phyloP scores from a whole-genome alignment of 2,329 filamentous ascomycete species.

The Epichloe elymi region DNA sequence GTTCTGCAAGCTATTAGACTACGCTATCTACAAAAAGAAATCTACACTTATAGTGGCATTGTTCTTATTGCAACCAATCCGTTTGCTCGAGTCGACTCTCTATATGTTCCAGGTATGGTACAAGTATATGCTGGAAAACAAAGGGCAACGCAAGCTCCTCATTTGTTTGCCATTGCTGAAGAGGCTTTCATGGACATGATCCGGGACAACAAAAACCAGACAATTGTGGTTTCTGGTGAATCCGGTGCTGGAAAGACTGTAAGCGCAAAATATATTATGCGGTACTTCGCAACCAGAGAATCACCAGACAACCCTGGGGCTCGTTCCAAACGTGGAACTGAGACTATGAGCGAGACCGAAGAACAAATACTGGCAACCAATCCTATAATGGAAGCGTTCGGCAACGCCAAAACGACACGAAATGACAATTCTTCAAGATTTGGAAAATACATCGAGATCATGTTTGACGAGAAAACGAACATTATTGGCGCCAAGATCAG shows the following conservation, averaged over 20 bases:
- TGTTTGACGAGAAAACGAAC: constrained; percentile 91
- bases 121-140: constrained; percentile 97
- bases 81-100: constrained; percentile 90
- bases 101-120: constrained; percentile 99
- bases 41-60: constrained; percentile 98
- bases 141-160: constrained; percentile 88
- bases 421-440: constrained; percentile 99
- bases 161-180: constrained; percentile 97
- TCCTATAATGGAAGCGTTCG: constrained; percentile 99
- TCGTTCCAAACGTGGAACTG: constrained; percentile 60
- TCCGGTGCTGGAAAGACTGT: constrained; percentile 98
- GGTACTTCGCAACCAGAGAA: constrained; percentile 96
- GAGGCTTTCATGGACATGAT: constrained; percentile 99
- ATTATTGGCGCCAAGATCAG: constrained; percentile 97
- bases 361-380: constrained; percentile 97
- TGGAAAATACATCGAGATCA: constrained; percentile 99
- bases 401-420: constrained; percentile 97
- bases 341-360: constrained; percentile 91
- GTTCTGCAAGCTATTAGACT: constrained; percentile 95
- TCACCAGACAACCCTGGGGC: constrained; percentile 76
- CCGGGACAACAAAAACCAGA: constrained; percentile 90
- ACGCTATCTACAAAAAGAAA: constrained; percentile 95
- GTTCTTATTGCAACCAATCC: constrained; percentile 97
- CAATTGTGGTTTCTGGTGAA: constrained; percentile 96
- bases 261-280: constrained; percentile 99